Percentiles rank a stretch among this genome's conserved stretches.
These are phyloP conservation scores for Cyamopsis tetragonoloba DNA, from an alignment of 306 rosid genomes.

Conservation along the genomic window DNA sequence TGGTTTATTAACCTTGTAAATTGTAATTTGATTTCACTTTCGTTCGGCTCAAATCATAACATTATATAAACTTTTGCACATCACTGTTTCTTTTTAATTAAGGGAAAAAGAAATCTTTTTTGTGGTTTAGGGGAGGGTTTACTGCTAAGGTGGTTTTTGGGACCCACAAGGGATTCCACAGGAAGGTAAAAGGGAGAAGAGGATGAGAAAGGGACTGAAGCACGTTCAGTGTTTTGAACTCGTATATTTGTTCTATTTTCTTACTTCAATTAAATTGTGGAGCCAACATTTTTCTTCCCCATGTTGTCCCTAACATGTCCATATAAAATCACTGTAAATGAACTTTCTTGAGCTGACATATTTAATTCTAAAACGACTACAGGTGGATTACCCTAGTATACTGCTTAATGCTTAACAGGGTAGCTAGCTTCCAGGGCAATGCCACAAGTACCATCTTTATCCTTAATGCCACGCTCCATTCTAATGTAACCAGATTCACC, in stretches of 20 bases:
- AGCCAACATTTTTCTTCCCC: neutral
- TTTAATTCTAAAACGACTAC: conserved; percentile 10
- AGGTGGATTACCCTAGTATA: conserved; percentile 19
- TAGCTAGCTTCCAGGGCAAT: conserved; percentile 69
- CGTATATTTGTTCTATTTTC: neutral
- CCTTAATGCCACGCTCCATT: conserved; percentile 26
- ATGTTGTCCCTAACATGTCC: neutral
- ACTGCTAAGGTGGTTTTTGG: neutral
- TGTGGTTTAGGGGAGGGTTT: neutral
- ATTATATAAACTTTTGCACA: too few species aligned
- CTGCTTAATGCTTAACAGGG: conserved; percentile 42
- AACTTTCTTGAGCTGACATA: conserved; percentile 16
- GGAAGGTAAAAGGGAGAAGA: too few species aligned
- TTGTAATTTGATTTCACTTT: too few species aligned
- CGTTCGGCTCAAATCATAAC: too few species aligned
- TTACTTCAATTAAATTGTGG: neutral
- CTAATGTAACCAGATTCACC: conserved; percentile 68
- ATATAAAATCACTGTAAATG: neutral
- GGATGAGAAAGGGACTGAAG: too few species aligned
- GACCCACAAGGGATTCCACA: neutral
- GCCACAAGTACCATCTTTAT: conserved; percentile 57
- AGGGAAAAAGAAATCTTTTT: neutral
- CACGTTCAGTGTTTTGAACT: neutral
- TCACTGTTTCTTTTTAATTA: too few species aligned
- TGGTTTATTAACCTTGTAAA: too few species aligned